A percentile compares a stretch with the other conserved stretches of the same genome.
phyloP scores from a whole-genome alignment of 2,329 filamentous ascomycete genomes.

The Ilyonectria robusta region DNA sequence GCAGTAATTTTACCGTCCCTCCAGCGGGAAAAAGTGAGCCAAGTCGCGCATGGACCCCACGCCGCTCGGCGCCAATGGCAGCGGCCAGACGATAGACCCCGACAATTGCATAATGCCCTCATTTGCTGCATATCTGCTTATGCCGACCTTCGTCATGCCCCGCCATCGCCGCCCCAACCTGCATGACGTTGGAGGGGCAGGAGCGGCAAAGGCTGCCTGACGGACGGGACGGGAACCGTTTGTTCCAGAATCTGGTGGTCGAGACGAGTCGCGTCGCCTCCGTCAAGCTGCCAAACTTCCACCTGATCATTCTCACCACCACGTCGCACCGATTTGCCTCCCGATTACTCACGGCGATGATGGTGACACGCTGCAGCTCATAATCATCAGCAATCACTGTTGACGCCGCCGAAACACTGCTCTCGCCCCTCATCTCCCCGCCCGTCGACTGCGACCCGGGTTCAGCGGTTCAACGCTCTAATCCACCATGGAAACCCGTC shows the following conservation, averaged over 20 bases:
- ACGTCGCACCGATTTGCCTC: background rate
- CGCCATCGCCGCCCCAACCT: slow-evolving; percentile 23
- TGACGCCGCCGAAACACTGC: slow-evolving; percentile 19
- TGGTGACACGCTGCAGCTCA: slow-evolving; percentile 28
- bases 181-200: slow-evolving; percentile 35
- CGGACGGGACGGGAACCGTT: background rate
- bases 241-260: slow-evolving; percentile 8
- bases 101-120: background rate
- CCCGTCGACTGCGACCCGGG: background rate
- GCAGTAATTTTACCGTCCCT: background rate
- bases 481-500: slow-evolving; percentile 47
- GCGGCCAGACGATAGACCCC: background rate
- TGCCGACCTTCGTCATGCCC: slow-evolving; percentile 22
- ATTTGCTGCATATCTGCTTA: background rate
- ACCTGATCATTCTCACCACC: background rate
- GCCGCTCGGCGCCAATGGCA: slow-evolving; percentile 11
- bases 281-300: slow-evolving; percentile 31
- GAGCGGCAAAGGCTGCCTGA: slow-evolving; percentile 20
- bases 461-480: background rate
- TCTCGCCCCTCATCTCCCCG: slow-evolving; percentile 7
- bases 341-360: background rate
- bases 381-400: slow-evolving; percentile 11
- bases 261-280: slow-evolving; percentile 6
- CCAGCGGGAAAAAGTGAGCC: slow-evolving; percentile 14
- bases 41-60: slow-evolving; percentile 23